A percentile compares a stretch with the other conserved stretches of the same genome.
Evolutionary conservation across 805 yeast genomes (phyloP).

Genomic region (Yarrowia deformans): DNA sequence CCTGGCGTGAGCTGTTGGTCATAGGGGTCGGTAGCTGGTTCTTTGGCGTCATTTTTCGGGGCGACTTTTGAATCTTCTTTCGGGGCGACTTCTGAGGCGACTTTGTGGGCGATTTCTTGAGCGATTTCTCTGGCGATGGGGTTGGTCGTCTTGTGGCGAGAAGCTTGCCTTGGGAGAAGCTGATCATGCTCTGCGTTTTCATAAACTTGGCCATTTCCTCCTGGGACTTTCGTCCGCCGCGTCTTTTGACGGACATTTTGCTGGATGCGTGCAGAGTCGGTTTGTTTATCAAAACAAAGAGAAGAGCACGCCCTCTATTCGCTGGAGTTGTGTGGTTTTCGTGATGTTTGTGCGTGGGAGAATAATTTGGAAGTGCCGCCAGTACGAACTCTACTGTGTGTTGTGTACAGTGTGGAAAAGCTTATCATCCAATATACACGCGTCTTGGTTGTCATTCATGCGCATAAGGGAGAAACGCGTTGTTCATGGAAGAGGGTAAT

Average conservation of each 20-base stretch:
- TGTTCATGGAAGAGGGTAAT: neutral
- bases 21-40: neutral
- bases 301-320: neutral
- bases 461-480: slow-evolving; percentile 5
- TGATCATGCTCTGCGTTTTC: neutral
- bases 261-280: neutral
- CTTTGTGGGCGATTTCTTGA: neutral
- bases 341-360: slow-evolving; percentile 4
- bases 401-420: neutral
- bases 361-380: neutral
- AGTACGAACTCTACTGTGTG: neutral
- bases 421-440: neutral
- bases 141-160: neutral
- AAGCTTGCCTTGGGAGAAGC: neutral
- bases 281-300: neutral
- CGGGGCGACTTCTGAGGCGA: neutral
- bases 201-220: neutral
- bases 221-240: neutral
- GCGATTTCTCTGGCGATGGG: neutral
- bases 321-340: neutral
- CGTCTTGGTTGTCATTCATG: neutral
- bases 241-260: neutral
- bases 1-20: neutral
- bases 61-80: neutral
- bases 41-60: neutral